Base-by-base conservation (phyloP, 495 filamentous ascomycete genomes). In the Neurospora sp. region DNA sequence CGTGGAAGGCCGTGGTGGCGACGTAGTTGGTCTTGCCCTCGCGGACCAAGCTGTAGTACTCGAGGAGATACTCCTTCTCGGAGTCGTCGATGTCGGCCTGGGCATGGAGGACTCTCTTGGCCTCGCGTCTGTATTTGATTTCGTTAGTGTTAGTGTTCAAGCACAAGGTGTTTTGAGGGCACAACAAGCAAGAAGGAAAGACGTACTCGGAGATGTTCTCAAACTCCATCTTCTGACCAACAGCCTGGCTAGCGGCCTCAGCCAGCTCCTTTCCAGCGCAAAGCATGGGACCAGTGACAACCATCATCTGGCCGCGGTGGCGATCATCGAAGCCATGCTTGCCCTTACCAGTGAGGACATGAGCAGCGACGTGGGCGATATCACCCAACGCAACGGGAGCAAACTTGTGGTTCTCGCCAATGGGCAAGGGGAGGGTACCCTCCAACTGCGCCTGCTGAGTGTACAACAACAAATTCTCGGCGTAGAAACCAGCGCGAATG, bases 21-120 rank as follows among this genome's bases (percentile, higher is more conserved):
- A 89, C 85, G 76, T 89, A 89, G 78, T 89, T 89, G 0, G 87
- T 87, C 80, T 88, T 89, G 10, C 87, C 87, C 73, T 87, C 87
- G 27, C 86, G 79, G 4, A 88, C 87, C 16, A 89, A 81, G 22
- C 84, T 83, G 78, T 87, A 89, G 76, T 88, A 89, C 74, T 89
- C 86, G 10, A 89, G 82, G 42, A 89, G 73, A 74, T 85, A 87
- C 75, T 88, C 73, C 71, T 85, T 79, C 76, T 88, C 86, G 3
- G 84, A 80, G 1, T 83, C 78, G 69, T 88, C 86, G 42, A 78
- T 79, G 20, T 79, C 79, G 6, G 82, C 73, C 40, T 88, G 84
- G 1, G 76, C 68, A 5, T 79, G 75, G 3, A 89, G 82, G 8
- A 88, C 80, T 9, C 78, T 73, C 73, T 83, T 83, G 8, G 87